Evolutionary conservation across 192 early-diverging fungal species (phyloP).

Genomic region (Coemansia sp.): DNA sequence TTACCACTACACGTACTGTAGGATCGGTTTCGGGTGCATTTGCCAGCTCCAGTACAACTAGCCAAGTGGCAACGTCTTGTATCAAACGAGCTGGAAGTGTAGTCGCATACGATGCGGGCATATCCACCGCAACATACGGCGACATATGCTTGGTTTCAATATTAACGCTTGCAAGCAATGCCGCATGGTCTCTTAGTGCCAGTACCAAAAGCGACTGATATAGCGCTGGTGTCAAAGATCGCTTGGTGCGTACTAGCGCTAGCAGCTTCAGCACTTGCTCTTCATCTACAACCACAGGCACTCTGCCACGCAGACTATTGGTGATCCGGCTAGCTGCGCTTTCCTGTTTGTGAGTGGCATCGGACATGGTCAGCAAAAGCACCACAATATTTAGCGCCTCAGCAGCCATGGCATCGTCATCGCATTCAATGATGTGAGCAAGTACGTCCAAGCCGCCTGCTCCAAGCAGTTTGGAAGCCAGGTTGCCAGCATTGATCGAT

Average conservation of each 20-base stretch:
- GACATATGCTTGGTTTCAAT: constrained; percentile 18
- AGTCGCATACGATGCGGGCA: constrained; percentile 18
- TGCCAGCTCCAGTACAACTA: constrained; percentile 27
- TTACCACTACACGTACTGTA: constrained; percentile 16
- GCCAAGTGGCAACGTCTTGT: constrained; percentile 16
- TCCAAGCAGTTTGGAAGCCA: constrained; percentile 24
- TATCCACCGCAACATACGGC: constrained; percentile 6
- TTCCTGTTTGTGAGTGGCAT: constrained; percentile 18
- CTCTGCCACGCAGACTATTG: constrained; percentile 37
- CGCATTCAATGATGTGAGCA: constrained; percentile 42
- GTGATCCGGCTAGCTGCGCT: constrained; percentile 42
- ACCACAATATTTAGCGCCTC: constrained; percentile 46
- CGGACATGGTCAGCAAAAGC: constrained; percentile 26
- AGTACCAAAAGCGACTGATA: constrained; percentile 32
- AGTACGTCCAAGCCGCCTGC: constrained; percentile 29
- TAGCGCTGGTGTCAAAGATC: constrained; percentile 32
- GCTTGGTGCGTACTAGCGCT: constrained; percentile 36
- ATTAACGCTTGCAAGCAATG: constrained; percentile 42
- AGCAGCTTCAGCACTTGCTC: constrained; percentile 21
- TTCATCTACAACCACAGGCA: constrained; percentile 10
- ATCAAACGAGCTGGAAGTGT: constrained; percentile 30
- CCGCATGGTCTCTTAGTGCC: constrained; percentile 29
- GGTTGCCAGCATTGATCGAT: constrained; percentile 26
- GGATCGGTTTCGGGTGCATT: constrained; percentile 25
- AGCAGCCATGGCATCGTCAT: constrained; percentile 35